Percentiles rank a stretch among this genome's conserved stretches.
phyloP scores from a whole-genome alignment of 495 filamentous ascomycete species.

The Penicillium lagena region DNA sequence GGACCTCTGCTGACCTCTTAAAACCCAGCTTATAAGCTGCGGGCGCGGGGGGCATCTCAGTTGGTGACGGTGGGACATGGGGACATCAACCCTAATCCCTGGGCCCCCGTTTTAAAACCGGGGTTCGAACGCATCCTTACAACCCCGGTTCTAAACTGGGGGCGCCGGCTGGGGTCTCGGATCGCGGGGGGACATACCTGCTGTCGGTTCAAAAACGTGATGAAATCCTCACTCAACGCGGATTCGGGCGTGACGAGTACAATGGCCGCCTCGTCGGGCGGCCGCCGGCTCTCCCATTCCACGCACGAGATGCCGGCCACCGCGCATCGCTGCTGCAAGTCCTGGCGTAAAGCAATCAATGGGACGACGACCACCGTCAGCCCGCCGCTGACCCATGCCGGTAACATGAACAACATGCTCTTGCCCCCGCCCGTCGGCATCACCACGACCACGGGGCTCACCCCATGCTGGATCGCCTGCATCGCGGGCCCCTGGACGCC shows the following conservation, averaged over 20 bases:
- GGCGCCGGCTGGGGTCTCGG: too few species aligned
- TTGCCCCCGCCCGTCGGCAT: constrained; percentile 14
- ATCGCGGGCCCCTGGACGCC: neutral
- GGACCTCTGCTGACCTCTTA: too few species aligned
- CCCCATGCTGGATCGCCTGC: neutral
- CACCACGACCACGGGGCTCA: constrained; percentile 9
- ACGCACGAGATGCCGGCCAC: constrained; percentile 1
- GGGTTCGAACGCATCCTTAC: too few species aligned
- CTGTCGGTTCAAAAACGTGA: constrained; percentile 14
- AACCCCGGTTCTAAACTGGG: too few species aligned
- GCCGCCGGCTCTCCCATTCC: constrained; percentile 9
- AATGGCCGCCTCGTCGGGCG: constrained; percentile 6
- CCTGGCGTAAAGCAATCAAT: constrained; percentile 7
- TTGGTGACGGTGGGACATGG: too few species aligned
- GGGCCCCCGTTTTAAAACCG: too few species aligned
- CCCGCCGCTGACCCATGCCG: constrained; percentile 10
- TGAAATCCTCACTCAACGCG: constrained; percentile 4
- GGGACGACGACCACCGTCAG: constrained; percentile 1
- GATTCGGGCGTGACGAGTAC: constrained; percentile 16
- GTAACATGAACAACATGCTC: constrained; percentile 20
- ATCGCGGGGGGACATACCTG: too few species aligned
- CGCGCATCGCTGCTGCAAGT: constrained; percentile 7
- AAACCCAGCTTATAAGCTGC: too few species aligned
- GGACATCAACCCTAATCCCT: too few species aligned
- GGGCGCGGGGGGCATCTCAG: too few species aligned